Evolutionary conservation across 805 yeast species (phyloP).

Genomic region (Komagataella populi): DNA sequence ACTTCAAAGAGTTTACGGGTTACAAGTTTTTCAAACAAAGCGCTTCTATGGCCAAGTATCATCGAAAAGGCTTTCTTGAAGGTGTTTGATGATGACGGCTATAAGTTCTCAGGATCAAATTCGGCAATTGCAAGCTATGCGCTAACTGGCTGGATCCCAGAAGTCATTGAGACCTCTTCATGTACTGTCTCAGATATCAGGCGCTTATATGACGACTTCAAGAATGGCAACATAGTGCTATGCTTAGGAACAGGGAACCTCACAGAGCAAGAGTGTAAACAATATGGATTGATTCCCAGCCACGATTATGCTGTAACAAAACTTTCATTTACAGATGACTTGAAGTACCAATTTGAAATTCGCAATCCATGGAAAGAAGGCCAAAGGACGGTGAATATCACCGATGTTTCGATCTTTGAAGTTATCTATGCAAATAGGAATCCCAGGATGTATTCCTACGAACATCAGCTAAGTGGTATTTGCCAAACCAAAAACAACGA

Average conservation of each 20-base stretch:
- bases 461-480: neutral
- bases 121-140: constrained; percentile 55
- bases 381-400: constrained; percentile 13
- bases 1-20: constrained; percentile 16
- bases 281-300: constrained; percentile 28
- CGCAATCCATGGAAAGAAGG: constrained; percentile 31
- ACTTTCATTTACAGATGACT: constrained; percentile 4
- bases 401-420: constrained; percentile 25
- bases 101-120: constrained; percentile 61
- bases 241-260: constrained; percentile 58
- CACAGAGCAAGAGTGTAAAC: constrained; percentile 18
- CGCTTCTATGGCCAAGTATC: constrained; percentile 52
- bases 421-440: constrained; percentile 60
- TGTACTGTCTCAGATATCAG: constrained; percentile 18
- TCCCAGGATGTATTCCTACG: constrained; percentile 13
- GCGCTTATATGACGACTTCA: constrained; percentile 16
- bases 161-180: constrained; percentile 24
- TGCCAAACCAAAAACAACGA: neutral
- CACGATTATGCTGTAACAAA: constrained; percentile 62
- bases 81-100: constrained; percentile 41
- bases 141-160: constrained; percentile 67
- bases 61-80: constrained; percentile 66
- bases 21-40: constrained; percentile 19
- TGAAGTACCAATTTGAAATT: constrained; percentile 12
- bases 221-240: constrained; percentile 25